A percentile compares a stretch with the other conserved stretches of the same genome.
Evolutionary conservation across 2,329 filamentous ascomycete species (phyloP).

Genomic region (Fusarium miscanthi): DNA sequence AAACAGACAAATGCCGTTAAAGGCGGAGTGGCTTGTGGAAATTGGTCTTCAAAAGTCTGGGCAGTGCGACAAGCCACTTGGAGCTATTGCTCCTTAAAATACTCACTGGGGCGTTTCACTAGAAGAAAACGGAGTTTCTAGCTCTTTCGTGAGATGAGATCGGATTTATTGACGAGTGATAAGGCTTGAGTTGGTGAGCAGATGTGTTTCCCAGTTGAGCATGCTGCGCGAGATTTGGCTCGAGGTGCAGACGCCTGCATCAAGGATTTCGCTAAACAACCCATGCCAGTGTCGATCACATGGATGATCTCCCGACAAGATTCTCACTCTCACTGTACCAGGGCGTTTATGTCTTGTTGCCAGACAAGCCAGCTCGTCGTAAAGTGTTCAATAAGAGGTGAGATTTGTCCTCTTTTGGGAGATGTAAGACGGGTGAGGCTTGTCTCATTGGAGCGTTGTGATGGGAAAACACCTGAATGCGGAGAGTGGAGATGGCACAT

Average conservation of each 20-base stretch:
- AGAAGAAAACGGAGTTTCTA: not conserved
- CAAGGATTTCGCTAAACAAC: constrained; percentile 13
- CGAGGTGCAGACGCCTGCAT: constrained; percentile 5
- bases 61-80: constrained; percentile 11
- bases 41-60: not conserved
- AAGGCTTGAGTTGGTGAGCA: not conserved
- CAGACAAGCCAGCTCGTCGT: not conserved
- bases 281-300: constrained; percentile 21
- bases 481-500: constrained; percentile 12
- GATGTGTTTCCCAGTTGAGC: not conserved
- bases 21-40: not conserved
- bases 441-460: not conserved
- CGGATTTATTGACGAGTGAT: not conserved
- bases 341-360: not conserved
- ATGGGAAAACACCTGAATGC: constrained; percentile 16
- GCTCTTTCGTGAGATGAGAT: too few species aligned
- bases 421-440: not conserved
- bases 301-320: not conserved
- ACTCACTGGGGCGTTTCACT: constrained; percentile 4
- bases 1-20: constrained; percentile 1
- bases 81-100: constrained; percentile 1
- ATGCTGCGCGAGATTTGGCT: constrained; percentile 30
- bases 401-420: not conserved
- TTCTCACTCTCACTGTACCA: not conserved
- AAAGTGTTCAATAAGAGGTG: not conserved